Conservation (phyloP, 805 yeast genomes). For the Suhomyces kilbournensis region DNA sequence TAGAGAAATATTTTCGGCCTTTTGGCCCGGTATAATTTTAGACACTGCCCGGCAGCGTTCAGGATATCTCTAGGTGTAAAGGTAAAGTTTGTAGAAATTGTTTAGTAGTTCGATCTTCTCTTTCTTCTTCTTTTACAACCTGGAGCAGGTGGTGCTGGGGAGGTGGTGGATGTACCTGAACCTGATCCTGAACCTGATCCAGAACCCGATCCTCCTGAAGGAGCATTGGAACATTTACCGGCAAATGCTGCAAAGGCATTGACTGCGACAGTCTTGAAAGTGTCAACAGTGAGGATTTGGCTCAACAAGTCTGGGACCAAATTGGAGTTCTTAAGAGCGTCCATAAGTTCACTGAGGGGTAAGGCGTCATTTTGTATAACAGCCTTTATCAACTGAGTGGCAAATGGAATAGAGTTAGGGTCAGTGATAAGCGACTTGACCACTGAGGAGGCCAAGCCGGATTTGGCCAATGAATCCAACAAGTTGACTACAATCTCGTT, state of each 20-base stretch:
- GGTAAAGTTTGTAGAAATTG: not conserved
- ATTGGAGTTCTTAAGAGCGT: conserved; percentile 31
- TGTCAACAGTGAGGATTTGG: conserved; percentile 30
- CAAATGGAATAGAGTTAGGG: conserved; percentile 33
- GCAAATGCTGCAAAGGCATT: conserved; percentile 39
- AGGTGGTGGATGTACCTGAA: conserved; percentile 3
- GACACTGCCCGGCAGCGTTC: conserved; percentile 5
- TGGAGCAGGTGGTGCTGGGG: conserved; percentile 4
- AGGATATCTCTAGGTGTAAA: not conserved
- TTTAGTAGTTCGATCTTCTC: conserved; percentile 28
- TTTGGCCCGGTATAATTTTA: not conserved
- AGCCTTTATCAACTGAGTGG: conserved; percentile 30
- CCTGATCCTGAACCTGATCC: too few relatives aligned
- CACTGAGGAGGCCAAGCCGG: conserved; percentile 42
- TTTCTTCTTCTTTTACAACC: conserved; percentile 32
- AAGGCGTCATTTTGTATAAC: conserved; percentile 30
- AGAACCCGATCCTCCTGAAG: conserved; percentile 6
- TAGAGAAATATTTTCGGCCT: not conserved
- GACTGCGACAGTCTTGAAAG: conserved; percentile 31
- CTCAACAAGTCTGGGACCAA: conserved; percentile 33
- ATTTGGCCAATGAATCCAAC: conserved; percentile 38
- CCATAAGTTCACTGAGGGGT: conserved; percentile 22
- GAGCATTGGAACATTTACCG: conserved; percentile 24
- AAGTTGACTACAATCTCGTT: conserved; percentile 32
- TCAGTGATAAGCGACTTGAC: conserved; percentile 40